Evolutionary conservation across 2,329 filamentous ascomycete species (phyloP), one percentile per base, ranked within the genome.

Genomic region (Thielaviopsis euricoi): DNA sequence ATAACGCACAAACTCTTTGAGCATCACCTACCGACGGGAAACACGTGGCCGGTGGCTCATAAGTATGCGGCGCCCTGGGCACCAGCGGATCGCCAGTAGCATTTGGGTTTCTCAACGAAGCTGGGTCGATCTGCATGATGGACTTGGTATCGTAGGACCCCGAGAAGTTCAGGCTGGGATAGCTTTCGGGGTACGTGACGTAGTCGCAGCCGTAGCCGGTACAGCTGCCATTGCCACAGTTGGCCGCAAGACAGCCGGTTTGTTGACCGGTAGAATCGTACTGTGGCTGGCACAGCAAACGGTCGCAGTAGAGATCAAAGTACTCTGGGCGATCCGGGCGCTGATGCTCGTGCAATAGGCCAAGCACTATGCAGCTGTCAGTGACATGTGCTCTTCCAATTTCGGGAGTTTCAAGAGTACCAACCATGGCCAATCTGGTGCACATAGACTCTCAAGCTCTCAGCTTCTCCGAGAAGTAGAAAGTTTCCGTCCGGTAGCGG

Each of bases 371-470:
- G 7, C 17, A 15, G 17, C n/a, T 37, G 50, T 33, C 22, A n/a
- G 43, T n/a, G n/a, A n/a, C 40, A 26, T 19, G n/a, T 25, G 26
- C 23, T 13, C 10, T 1, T n/a, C 19, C 1, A 50, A 19, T 12
- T 6, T 46, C 12, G n/a, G 15, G 9, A 29, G n/a, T n/a, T n/a
- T n/a, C n/a, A 21, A n/a, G 15, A n/a, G 15, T 40, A 59, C 53
- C 57, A 55, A 61, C 60, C 26, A 23, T 61, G 58, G 25, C 60
- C 58, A 51, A 61, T 55, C 40, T 61, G 49, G 21, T 60, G 60
- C 6, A 61, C 55, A 19, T 60, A 60, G 21, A 52, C 53, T 5
- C 22, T 51, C 29, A 52, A 21, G 17, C 29, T 19, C 2, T 26
- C 23, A 9, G 52, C 51, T 21, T 55, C 52, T 17, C 60, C 58